These are phyloP conservation scores for Saccharomyces uvarum DNA, from an alignment of 1,139 yeast species.

Conservation along the genomic window DNA sequence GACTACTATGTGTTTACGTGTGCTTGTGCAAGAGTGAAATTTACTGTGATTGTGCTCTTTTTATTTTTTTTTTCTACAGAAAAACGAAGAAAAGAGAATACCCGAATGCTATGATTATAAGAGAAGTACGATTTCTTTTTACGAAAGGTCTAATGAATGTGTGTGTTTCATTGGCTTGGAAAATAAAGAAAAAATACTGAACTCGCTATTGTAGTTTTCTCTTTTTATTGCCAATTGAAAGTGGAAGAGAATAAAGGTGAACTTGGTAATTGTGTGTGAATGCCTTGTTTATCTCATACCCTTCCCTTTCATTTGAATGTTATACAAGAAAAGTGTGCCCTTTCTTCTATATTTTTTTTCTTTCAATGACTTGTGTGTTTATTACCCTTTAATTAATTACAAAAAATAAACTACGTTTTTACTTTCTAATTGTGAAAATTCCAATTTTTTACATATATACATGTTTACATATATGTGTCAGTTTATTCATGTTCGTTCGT, in stretches of 20 bases:
- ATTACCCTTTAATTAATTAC: not conserved
- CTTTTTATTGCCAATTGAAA: not conserved
- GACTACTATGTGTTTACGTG: conserved; percentile 1
- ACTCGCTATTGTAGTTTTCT: not conserved
- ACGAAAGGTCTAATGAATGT: not conserved
- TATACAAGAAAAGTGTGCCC: not conserved
- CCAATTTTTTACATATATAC: not conserved
- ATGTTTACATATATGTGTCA: not conserved
- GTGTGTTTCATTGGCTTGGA: conserved; percentile 3
- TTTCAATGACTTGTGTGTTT: not conserved
- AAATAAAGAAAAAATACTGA: not conserved
- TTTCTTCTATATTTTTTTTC: not conserved
- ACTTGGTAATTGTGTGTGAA: not conserved
- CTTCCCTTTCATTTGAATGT: not conserved
- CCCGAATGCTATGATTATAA: not conserved
- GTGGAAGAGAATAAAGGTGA: not conserved
- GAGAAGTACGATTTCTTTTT: not conserved
- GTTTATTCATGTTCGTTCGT: not conserved
- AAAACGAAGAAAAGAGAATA: not conserved
- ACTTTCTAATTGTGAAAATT: not conserved
- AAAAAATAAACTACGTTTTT: not conserved
- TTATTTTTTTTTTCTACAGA: not conserved
- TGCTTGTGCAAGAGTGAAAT: not conserved
- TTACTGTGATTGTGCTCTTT: conserved; percentile 1
- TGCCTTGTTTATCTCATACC: not conserved